Evolutionary conservation across 202 grass and related monocot species (phyloP), one percentile per base, ranked within the genome.

Genomic region (Eragrostis tef): DNA sequence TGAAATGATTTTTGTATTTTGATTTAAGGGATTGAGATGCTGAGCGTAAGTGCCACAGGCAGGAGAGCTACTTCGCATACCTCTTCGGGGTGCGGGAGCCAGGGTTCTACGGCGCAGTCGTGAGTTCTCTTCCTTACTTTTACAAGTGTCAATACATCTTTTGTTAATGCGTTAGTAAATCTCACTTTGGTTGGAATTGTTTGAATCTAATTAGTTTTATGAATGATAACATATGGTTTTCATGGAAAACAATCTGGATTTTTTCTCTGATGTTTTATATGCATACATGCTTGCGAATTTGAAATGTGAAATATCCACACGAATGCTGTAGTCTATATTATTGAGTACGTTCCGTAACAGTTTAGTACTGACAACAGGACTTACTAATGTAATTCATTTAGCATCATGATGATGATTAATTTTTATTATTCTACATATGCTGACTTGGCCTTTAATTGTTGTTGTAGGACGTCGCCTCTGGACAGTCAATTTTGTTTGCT

Each of bases 61-160:
- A 98, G 80, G 95, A 98, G 83, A 98, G 95, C 71, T 98, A 93
- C 75, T 98, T 98, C 49, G 92, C 95, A 7, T 98, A 93, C 73
- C 86, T 98, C 22, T 98, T 98, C 62, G 95, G 95, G 42, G 92
- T 98, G 46, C 71, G 60, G 45, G 95, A 98, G 64, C 90, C 95
- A 11, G 95, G 95, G 39, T 94, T 98, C 83, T 94, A 88, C 19
- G 92, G 95, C 0, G 88, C 88, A 31, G 69, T 98, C 20, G 95
- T 98, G 75, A 88, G 92, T 87, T 73, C 19, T 54, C 6, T 85
- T 82, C 53, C 2, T 61, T 74, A 0, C 66, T 19, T 47, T 64
- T 60, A n/a, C 24, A 0, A n/a, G 36, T 7, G 15, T 67, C 6
- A 29, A 53, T 69, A 70, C 16, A 11, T 10, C 61, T 53, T 81